A percentile compares a stretch with the other conserved stretches of the same genome.
phyloP scores from a whole-genome alignment of 2,329 filamentous ascomycete species.

The Trichophyton schoenleinii region DNA sequence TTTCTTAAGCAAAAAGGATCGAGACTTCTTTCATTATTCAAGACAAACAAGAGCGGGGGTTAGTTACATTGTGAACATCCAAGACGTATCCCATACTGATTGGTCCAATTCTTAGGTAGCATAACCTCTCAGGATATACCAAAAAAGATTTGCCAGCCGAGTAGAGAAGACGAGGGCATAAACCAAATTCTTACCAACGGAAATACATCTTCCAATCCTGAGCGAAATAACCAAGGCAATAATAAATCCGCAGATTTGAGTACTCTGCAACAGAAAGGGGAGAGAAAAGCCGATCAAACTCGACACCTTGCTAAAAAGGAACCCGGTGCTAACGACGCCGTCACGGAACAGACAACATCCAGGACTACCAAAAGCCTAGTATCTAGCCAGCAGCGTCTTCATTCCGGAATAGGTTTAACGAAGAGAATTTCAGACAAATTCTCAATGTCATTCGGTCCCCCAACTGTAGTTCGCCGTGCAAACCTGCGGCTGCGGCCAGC shows the following conservation, averaged over 20 bases:
- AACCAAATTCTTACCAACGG: neutral
- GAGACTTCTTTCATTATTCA: slow-evolving; percentile 26
- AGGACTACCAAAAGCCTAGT: neutral
- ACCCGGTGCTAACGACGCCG: neutral
- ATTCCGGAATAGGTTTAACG: slow-evolving; percentile 21
- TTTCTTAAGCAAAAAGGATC: slow-evolving; percentile 27
- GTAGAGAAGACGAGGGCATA: neutral
- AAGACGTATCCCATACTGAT: neutral
- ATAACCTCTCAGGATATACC: neutral
- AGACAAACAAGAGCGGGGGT: slow-evolving; percentile 21
- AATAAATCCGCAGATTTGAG: neutral
- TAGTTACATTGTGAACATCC: slow-evolving; percentile 1
- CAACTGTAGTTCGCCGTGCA: slow-evolving; percentile 30
- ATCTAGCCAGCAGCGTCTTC: slow-evolving; percentile 11
- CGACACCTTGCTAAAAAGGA: neutral
- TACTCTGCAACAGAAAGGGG: neutral
- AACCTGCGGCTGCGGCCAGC: slow-evolving; percentile 23
- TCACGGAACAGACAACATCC: neutral
- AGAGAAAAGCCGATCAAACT: neutral
- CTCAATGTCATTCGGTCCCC: slow-evolving; percentile 27
- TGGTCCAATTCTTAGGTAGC: neutral
- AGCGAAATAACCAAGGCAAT: neutral
- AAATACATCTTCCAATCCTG: neutral
- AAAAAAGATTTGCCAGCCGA: neutral
- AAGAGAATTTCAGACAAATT: slow-evolving; percentile 26